Conservation (phyloP, 805 yeast species). For the Candida coquimbonensis region DNA sequence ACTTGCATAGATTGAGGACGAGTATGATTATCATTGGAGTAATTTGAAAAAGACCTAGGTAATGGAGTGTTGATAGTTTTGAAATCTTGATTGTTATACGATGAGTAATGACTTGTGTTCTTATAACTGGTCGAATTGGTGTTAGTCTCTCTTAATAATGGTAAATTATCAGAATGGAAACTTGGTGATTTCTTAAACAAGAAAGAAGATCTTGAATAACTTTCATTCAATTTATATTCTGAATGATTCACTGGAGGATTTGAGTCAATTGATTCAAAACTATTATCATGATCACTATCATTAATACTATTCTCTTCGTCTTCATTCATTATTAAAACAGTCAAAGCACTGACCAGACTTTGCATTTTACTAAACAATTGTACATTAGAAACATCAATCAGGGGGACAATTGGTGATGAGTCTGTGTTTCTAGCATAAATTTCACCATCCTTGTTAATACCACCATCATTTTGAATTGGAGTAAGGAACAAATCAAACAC, state of each 20-base stretch:
- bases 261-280: too few relatives aligned
- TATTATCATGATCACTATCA: too few relatives aligned
- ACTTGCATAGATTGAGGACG: too few relatives aligned
- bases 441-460: too few relatives aligned
- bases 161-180: conserved; percentile 5
- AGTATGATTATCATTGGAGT: too few relatives aligned
- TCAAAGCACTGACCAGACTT: conserved; percentile 24
- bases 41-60: conserved; percentile 2
- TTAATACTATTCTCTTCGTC: conserved; percentile 10
- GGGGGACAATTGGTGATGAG: conserved; percentile 7
- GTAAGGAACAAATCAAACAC: conserved; percentile 24
- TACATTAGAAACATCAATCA: conserved; percentile 24
- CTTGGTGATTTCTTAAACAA: conserved; percentile 6
- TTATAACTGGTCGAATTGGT: too few relatives aligned
- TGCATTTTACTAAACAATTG: conserved; percentile 28
- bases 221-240: too few relatives aligned
- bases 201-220: not conserved
- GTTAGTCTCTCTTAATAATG: conserved; percentile 1
- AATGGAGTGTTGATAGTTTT: conserved; percentile 5
- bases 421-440: not conserved
- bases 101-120: not conserved
- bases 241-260: too few relatives aligned
- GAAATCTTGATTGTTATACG: not conserved
- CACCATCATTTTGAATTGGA: conserved; percentile 8
- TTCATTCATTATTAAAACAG: conserved; percentile 26